Base-by-base conservation (phyloP, 2,329 filamentous ascomycete species). In the Exophiala alcalophila region DNA sequence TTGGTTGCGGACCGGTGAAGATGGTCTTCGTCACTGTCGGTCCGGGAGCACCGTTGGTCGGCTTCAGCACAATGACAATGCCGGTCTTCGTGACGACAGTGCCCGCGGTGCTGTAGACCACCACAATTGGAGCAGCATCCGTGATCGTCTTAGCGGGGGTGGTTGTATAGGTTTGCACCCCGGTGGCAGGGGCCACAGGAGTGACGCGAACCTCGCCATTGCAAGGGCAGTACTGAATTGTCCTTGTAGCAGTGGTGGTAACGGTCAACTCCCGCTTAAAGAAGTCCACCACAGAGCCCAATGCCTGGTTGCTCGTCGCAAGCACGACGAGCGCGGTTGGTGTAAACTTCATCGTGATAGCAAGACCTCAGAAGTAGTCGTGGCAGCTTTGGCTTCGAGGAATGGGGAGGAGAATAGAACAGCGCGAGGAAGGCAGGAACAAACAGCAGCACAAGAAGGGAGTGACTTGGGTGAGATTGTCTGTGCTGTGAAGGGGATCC, bases 91-190 rank as follows among this genome's bases (percentile, higher is more conserved):
- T 49, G 5, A 37, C 45, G 31, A 42, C 28, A 14, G 34, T 30
- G 10, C 36, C 46, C 19, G 31, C 37, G 11, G 41, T 49, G 7
- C 28, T 30, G 23, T 58, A 63, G 66, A 59, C 76, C 81, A 59
- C 74, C 77, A 61, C 44, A 65, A 71, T 26, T 66, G 76, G 18
- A 61, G 69, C 40, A 16, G 46, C 46, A 23, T 45, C 45, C 26
- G 46, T 42, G 11, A 45, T 38, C 7, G 35, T 35, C 23, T n/a
- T 28, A 12, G 38, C 29, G n/a, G 42, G 28, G n/a, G 23, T 24
- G 30, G 14, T 16, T 5, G 30, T 23, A 14, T 18, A 43, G 15
- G 12, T 10, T 14, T 29, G 40, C 6, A 30, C 8, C 8, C 18
- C 44, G 9, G 28, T 24, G n/a, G 26, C 32, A 15, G 40, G 30